Conservation (phyloP, 176 grass and related monocot species). For the Oryza australiensis region DNA sequence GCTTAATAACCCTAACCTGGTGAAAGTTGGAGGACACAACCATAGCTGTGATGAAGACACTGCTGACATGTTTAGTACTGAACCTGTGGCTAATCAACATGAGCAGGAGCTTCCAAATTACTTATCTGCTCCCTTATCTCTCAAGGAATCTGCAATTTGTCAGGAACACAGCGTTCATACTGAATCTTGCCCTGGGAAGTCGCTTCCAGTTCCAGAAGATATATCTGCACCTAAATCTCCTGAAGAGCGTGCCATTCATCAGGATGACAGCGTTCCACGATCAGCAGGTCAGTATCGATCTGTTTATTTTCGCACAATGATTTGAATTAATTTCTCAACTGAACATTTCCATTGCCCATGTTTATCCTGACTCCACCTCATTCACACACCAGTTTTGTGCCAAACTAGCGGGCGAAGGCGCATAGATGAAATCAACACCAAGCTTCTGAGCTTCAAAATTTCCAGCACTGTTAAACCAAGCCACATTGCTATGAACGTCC, state of each 20-base stretch:
- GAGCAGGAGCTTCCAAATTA: background rate
- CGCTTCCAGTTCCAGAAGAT: background rate
- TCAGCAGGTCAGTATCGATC: conserved; percentile 24
- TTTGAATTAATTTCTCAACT: background rate
- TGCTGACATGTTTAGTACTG: too few relatives aligned
- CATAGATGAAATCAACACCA: conserved; percentile 26
- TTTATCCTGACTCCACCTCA: background rate
- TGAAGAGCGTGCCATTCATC: background rate
- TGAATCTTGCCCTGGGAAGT: too few relatives aligned
- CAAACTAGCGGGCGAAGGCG: conserved; percentile 19
- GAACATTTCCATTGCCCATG: background rate
- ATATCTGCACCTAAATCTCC: background rate
- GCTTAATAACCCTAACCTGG: too few relatives aligned
- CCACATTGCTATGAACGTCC: background rate
- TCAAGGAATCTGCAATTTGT: background rate
- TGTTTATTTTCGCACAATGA: background rate
- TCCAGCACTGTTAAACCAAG: conserved; percentile 39
- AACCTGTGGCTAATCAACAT: background rate
- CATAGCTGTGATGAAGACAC: too few relatives aligned
- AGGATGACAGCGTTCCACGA: background rate
- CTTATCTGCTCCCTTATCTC: background rate
- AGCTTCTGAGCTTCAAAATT: conserved; percentile 36
- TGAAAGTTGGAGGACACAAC: too few relatives aligned
- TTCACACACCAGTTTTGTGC: conserved; percentile 11
- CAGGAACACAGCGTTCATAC: background rate